phyloP scores from a whole-genome alignment of 129 eudicot genomes.

The Flaveria trinervia region DNA sequence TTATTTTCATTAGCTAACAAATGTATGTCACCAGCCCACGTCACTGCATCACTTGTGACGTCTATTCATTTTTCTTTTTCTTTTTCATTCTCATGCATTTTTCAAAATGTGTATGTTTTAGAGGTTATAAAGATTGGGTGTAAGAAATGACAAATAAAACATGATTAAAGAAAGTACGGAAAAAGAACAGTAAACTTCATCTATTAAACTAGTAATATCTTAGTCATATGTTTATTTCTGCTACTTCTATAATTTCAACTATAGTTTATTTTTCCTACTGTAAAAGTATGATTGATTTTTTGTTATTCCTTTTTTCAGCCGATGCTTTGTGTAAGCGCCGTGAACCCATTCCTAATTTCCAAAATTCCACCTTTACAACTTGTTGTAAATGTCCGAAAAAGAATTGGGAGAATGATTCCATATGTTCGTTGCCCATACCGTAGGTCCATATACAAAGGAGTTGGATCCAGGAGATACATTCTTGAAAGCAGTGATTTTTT shows the following conservation, averaged over 20 bases:
- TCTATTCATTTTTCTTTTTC: neutral
- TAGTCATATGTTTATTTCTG: neutral
- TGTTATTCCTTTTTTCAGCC: constrained; percentile 56
- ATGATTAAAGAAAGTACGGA: neutral
- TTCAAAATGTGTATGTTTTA: neutral
- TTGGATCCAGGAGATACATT: constrained; percentile 84
- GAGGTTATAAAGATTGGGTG: constrained; percentile 5
- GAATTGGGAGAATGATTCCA: constrained; percentile 79
- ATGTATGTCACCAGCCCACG: neutral
- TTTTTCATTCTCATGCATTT: neutral
- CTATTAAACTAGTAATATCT: neutral
- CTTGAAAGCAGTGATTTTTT: constrained; percentile 92
- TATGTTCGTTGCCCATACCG: constrained; percentile 90
- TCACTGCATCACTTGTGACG: neutral
- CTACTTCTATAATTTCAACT: neutral
- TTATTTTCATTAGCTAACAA: constrained; percentile 13
- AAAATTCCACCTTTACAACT: constrained; percentile 83
- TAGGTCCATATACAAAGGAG: constrained; percentile 74
- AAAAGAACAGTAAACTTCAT: neutral
- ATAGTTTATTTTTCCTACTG: neutral
- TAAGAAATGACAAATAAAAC: neutral
- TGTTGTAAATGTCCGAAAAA: constrained; percentile 71
- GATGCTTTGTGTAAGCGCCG: constrained; percentile 97
- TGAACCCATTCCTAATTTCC: constrained; percentile 76
- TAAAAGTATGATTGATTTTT: constrained; percentile 18